Evolutionary conservation across 176 grass and related monocot species (phyloP), one percentile per base, ranked within the genome.

Genomic region (Avena sativa): DNA sequence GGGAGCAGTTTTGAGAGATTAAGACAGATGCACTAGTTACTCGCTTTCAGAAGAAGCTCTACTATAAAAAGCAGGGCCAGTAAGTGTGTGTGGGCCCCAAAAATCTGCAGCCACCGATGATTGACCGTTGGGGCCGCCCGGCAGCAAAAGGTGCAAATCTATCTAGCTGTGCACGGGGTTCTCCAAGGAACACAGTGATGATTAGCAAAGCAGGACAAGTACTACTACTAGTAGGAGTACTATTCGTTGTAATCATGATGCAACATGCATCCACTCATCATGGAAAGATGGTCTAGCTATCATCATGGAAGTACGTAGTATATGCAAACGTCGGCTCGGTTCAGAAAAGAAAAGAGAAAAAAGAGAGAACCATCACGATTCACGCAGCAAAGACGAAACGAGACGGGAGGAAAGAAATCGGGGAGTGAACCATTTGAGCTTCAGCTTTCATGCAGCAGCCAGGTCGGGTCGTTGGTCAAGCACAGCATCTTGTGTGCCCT

Each of bases 401-500:
- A 40, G 50, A 5, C 46, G 21, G 4, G 78, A 87, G 59, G 23
- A 61, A 49, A 73, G 49, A 81, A 79, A 53, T 49, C 19, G 72
- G 13, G 13, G 46, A 74, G 20, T 3, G 51, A 82, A 59, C 84
- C 64, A 87, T 90, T 55, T 85, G 64, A 79, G 89, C 90, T 67
- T 84, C 66, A 81, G 71, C 77, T 87, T 76, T 92, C 84, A 80
- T 78, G 81, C 67, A 83, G 89, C 81, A 36, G 57, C 50, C 15
- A 13, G 77, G 88, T 76, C 47, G 60, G 84, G 70, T 88, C 89
- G 81, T 90, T 90, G 89, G 87, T 93, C 88, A 87, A 90, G 88
- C 74, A 81, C 91, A 91, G 76, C 85, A 80, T 84, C 65, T 66
- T 69, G 68, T 79, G 69, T 84, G 89, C 85, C 68, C 59, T 91